A percentile compares a stretch with the other conserved stretches of the same genome.
phyloP scores from a whole-genome alignment of 805 yeast species.

The Starmerella roubikii region DNA sequence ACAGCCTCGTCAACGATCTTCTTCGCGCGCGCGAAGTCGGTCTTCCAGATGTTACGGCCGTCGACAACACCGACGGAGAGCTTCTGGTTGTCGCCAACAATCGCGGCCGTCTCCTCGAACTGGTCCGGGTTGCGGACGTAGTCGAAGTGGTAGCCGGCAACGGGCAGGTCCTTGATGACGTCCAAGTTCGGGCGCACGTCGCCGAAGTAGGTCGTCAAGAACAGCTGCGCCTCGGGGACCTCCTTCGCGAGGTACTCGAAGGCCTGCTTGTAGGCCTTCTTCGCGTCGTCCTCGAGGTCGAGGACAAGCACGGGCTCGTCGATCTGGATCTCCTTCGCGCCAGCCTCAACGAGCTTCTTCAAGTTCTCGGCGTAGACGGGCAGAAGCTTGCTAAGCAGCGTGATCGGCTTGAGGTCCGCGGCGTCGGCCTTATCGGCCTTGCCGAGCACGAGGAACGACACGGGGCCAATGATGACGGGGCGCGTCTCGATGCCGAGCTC shows the following conservation, averaged over 20 bases:
- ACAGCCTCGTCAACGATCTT: slow-evolving; percentile 70
- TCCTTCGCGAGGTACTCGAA: slow-evolving; percentile 58
- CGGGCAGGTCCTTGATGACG: slow-evolving; percentile 82
- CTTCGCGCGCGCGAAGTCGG: slow-evolving; percentile 80
- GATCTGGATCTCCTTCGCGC: slow-evolving; percentile 89
- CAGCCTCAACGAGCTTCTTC: slow-evolving; percentile 78
- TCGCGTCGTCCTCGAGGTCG: slow-evolving; percentile 73
- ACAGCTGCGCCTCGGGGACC: slow-evolving; percentile 62
- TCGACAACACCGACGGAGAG: slow-evolving; percentile 95
- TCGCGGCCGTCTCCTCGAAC: slow-evolving; percentile 63
- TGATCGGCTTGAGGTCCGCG: slow-evolving; percentile 82
- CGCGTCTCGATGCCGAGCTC: slow-evolving; percentile 90
- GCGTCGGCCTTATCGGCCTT: slow-evolving; percentile 93
- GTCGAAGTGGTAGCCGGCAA: slow-evolving; percentile 92
- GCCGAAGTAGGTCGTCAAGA: slow-evolving; percentile 91
- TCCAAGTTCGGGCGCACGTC: slow-evolving; percentile 92
- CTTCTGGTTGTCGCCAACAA: slow-evolving; percentile 55
- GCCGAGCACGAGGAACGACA: slow-evolving; percentile 87
- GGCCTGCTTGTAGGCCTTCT: slow-evolving; percentile 80
- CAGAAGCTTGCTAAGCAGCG: slow-evolving; percentile 73
- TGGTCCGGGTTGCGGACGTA: slow-evolving; percentile 94
- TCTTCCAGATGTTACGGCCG: slow-evolving; percentile 99
- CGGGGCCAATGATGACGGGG: slow-evolving; percentile 95
- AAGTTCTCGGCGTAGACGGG: slow-evolving; percentile 89
- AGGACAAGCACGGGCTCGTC: slow-evolving; percentile 96